Conservation (phyloP, 2,329 filamentous ascomycete genomes). For the Esteya vermicola region DNA sequence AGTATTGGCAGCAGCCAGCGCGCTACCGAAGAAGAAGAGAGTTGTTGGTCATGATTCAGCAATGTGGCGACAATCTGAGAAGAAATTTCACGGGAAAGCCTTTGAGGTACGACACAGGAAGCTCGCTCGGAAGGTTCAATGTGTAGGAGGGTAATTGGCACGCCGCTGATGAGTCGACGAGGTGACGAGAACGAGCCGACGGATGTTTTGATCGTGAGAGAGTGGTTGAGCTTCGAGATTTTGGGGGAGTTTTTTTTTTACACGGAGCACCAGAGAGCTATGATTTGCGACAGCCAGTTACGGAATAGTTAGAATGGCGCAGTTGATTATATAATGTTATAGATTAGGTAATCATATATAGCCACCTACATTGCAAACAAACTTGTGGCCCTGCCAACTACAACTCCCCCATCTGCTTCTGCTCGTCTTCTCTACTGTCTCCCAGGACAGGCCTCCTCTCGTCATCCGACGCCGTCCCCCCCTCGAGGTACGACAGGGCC, state of each 20-base stretch:
- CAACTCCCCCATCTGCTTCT: constrained; percentile 6
- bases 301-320: background rate
- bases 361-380: no score
- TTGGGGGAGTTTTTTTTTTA: background rate
- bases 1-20: constrained; percentile 4
- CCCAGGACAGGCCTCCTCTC: constrained; percentile 3
- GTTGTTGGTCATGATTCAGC: constrained; percentile 7
- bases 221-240: no score
- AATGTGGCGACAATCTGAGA: background rate
- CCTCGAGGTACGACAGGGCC: constrained; percentile 37
- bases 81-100: background rate
- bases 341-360: no score
- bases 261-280: background rate
- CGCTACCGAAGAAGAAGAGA: constrained; percentile 6
- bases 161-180: no score
- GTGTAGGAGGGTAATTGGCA: no score
- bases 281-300: background rate
- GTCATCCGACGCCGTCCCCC: constrained; percentile 12
- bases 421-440: background rate
- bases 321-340: no score
- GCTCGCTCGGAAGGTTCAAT: no score
- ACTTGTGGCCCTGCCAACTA: no score
- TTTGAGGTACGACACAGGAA: no score
- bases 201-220: no score
- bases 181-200: no score